Evolutionary conservation across 1,284 basidiomycete species (phyloP).

Genomic region (Schizopora paradoxa): DNA sequence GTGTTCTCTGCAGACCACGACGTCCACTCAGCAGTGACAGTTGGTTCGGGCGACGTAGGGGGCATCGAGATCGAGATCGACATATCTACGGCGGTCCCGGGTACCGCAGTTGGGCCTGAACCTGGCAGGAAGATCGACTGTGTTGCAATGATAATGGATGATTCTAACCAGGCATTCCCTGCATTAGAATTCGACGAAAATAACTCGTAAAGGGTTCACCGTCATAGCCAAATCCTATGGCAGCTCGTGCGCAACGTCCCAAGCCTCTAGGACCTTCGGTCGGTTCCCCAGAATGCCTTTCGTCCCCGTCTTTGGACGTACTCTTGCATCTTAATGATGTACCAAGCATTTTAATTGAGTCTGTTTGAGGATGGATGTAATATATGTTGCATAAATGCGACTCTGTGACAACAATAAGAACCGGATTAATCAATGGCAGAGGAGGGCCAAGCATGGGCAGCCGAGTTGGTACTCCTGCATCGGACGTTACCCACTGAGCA

Average conservation of each 20-base stretch:
- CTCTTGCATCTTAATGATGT: constrained; percentile 12
- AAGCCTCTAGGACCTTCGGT: constrained; percentile 38
- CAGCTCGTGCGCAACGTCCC: constrained; percentile 50
- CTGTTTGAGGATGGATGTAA: constrained; percentile 20
- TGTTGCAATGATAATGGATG: constrained; percentile 58
- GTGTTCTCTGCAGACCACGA: constrained; percentile 54
- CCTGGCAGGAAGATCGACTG: constrained; percentile 46
- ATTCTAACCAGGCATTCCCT: constrained; percentile 36
- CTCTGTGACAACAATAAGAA: constrained; percentile 31
- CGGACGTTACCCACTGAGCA: constrained; percentile 28
- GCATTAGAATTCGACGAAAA: neutral
- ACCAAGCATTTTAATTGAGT: constrained; percentile 21
- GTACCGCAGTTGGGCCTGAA: constrained; percentile 20
- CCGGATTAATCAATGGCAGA: constrained; percentile 22
- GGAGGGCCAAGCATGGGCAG: constrained; percentile 28
- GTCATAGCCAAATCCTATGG: constrained; percentile 59
- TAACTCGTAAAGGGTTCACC: no score
- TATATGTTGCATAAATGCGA: constrained; percentile 26
- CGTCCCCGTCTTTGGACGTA: constrained; percentile 1
- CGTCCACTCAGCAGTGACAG: constrained; percentile 47
- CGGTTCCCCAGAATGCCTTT: constrained; percentile 23
- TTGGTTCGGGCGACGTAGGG: constrained; percentile 26
- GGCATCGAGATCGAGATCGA: constrained; percentile 33
- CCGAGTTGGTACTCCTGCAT: constrained; percentile 27
- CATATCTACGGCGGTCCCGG: constrained; percentile 41